Base-by-base conservation (phyloP, 495 filamentous ascomycete species). In the Pyronema omphalodes region DNA sequence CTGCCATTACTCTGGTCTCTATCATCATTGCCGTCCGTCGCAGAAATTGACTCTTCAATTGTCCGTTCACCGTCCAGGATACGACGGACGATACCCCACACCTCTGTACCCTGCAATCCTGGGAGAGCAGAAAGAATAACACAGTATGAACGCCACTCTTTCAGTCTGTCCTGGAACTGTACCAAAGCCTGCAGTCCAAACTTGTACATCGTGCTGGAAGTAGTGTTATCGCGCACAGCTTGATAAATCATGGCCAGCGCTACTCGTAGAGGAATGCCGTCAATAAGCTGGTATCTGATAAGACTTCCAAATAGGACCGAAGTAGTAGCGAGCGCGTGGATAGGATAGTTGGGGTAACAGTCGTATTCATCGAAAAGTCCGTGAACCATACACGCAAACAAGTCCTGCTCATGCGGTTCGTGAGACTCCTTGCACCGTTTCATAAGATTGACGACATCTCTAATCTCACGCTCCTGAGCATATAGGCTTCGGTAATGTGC, bases 361-460 rank as follows among this genome's bases (percentile, higher is more conserved):
- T 82, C 80, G 65, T 95, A 99, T 68, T 99, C 91, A 59, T 99
- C 91, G 59, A 96, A 94, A 7, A 99, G 73, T 0, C 91, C 91
- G 60, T 94, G 89, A 34, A 99, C 88, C 91, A 99, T 96, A 68
- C 89, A 94, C 9, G 88, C 85, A 65, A 96, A 99, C 3, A 94
- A 73, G 61, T 99, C 91, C 65, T 94, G 88, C 51, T 94, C 86
- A 11, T 77, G 70, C 1, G 86, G 78, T 51, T 91, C 83, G 19
- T 76, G 74, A 0, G 93, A 96, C 37, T 76, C 76, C 68, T 95
- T 95, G 69, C 91, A 88, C 41, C 74, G 72, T 57, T 83, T 78
- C 58, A 99, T 79, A 45, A 82, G 75, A 53, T 84, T 78, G 53
- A 96, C 78, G 60, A 96, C 79, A 54, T 83, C 75, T 33, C 82